These are phyloP conservation scores for Starmerella bombi DNA, from an alignment of 805 yeast species.

Conservation along the genomic window DNA sequence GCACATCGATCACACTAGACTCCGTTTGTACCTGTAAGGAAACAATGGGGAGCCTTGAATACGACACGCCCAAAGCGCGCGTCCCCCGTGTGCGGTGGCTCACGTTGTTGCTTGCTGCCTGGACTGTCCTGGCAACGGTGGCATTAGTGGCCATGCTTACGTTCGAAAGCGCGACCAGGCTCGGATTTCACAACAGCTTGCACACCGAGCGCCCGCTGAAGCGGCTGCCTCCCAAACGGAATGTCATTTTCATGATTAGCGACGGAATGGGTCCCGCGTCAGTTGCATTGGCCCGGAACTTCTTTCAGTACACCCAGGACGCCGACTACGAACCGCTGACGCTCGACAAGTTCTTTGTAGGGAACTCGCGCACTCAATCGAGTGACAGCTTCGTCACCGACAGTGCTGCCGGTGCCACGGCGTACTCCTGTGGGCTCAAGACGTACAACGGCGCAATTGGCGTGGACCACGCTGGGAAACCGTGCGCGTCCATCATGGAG, in stretches of 20 bases:
- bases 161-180: not conserved
- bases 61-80: too few relatives aligned
- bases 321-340: slow-evolving; percentile 44
- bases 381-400: slow-evolving; percentile 70
- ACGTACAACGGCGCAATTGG: slow-evolving; percentile 86
- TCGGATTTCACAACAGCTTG: not conserved
- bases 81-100: too few relatives aligned
- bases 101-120: too few relatives aligned
- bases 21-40: too few relatives aligned
- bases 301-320: slow-evolving; percentile 40
- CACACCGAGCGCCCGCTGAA: not conserved
- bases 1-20: too few relatives aligned
- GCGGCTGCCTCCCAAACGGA: slow-evolving; percentile 30
- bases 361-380: slow-evolving; percentile 75
- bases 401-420: slow-evolving; percentile 96
- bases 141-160: not conserved
- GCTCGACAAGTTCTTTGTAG: slow-evolving; percentile 60
- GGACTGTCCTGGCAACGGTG: slow-evolving; percentile 7
- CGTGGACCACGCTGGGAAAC: slow-evolving; percentile 51
- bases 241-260: slow-evolving; percentile 75
- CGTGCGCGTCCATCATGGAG: slow-evolving; percentile 82
- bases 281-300: slow-evolving; percentile 63
- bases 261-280: slow-evolving; percentile 97
- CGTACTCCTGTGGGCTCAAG: slow-evolving; percentile 73
- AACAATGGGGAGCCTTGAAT: too few relatives aligned